A percentile compares a stretch with the other conserved stretches of the same genome.
Conservation (phyloP, 495 filamentous ascomycete species). For the Trichoderma orchidacearum region DNA sequence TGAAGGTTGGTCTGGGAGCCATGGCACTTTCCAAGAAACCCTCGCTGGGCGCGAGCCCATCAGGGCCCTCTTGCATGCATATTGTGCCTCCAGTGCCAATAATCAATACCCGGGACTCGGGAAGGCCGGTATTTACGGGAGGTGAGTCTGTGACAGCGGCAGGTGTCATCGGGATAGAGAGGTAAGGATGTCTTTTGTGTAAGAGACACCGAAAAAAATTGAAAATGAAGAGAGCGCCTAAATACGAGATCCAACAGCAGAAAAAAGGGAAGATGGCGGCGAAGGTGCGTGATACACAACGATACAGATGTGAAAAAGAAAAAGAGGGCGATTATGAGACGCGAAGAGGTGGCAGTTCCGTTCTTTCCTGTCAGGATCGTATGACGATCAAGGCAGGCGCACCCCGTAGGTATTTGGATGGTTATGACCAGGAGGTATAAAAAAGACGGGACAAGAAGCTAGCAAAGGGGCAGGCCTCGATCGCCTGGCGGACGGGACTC, state of each 20-base stretch:
- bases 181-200: not conserved
- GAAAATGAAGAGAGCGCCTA: not conserved
- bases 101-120: conserved; percentile 72
- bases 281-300: too few relatives aligned
- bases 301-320: too few relatives aligned
- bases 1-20: conserved; percentile 75
- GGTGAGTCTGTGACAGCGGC: not conserved
- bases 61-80: conserved; percentile 68
- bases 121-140: conserved; percentile 8
- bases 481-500: not conserved
- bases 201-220: not conserved
- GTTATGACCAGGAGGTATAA: too few relatives aligned
- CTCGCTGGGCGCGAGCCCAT: conserved; percentile 55
- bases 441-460: too few relatives aligned
- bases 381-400: too few relatives aligned
- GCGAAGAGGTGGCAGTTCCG: too few relatives aligned
- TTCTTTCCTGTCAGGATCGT: too few relatives aligned
- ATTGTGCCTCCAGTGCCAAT: conserved; percentile 96
- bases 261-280: too few relatives aligned
- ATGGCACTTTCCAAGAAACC: conserved; percentile 78
- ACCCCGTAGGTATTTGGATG: too few relatives aligned
- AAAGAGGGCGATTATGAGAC: too few relatives aligned
- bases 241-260: too few relatives aligned
- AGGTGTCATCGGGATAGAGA: not conserved
- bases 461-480: not conserved